Evolutionary conservation across 2,329 filamentous ascomycete species (phyloP).

Genomic region (Trichophyton mentagrophytes): DNA sequence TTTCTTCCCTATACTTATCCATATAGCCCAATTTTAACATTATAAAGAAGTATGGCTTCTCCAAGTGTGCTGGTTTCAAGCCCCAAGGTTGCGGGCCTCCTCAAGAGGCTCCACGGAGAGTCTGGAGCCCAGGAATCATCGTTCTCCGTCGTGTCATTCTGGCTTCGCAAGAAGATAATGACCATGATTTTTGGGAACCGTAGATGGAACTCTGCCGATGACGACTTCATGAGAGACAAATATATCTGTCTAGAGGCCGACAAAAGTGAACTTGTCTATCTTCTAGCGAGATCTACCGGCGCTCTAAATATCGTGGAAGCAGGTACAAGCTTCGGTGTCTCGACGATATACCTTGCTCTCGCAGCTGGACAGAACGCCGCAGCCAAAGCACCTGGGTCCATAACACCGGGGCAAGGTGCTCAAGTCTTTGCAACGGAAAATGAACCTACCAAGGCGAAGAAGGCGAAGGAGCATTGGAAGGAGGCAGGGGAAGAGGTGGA

Average conservation of each 20-base stretch:
- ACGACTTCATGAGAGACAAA: constrained; percentile 40
- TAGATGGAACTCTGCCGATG: constrained; percentile 14
- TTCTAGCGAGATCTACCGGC: constrained; percentile 37
- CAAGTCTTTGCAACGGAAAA: constrained; percentile 50
- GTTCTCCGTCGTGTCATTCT: constrained; percentile 15
- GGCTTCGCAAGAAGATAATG: constrained; percentile 14
- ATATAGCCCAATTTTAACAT: neutral
- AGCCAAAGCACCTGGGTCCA: constrained; percentile 6
- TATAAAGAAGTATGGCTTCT: constrained; percentile 8
- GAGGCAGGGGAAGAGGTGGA: constrained; percentile 39
- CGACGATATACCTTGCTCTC: constrained; percentile 50
- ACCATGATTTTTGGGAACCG: constrained; percentile 2
- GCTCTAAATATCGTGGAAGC: constrained; percentile 46
- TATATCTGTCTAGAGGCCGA: constrained; percentile 49
- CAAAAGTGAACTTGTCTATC: constrained; percentile 46
- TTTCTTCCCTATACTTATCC: neutral
- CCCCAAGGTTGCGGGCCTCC: constrained; percentile 16
- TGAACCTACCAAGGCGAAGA: constrained; percentile 41
- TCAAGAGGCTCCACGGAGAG: constrained; percentile 22
- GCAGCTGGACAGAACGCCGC: constrained; percentile 40
- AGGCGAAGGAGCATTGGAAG: constrained; percentile 43
- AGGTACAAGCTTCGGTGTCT: constrained; percentile 50
- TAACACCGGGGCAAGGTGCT: constrained; percentile 20
- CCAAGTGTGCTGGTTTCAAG: constrained; percentile 10
- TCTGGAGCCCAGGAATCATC: constrained; percentile 24